Evolutionary conservation across 176 grass and related monocot genomes (phyloP).

Genomic region (Saccharum spontaneum): DNA sequence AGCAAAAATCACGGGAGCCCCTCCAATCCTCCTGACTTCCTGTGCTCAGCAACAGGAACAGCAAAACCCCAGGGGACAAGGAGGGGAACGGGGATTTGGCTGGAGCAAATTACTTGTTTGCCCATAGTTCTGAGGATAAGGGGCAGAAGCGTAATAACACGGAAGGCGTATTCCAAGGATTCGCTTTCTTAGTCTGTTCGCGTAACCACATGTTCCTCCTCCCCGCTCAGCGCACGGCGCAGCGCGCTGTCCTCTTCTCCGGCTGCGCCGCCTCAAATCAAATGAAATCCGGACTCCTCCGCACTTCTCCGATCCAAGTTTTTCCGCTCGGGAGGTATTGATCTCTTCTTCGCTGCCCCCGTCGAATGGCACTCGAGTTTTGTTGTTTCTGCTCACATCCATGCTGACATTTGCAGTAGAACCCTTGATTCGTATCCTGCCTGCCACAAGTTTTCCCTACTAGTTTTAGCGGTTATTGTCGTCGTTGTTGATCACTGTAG

Average conservation of each 20-base stretch:
- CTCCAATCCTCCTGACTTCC: not conserved
- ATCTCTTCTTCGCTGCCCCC: not conserved
- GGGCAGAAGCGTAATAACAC: not conserved
- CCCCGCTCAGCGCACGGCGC: not conserved
- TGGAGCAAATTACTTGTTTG: conserved; percentile 4
- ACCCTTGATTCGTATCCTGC: not conserved
- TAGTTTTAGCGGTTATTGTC: not conserved
- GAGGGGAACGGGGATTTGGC: too few species aligned
- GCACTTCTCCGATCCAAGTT: not conserved
- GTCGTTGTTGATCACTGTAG: not conserved
- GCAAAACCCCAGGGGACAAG: conserved; percentile 27
- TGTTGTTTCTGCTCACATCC: not conserved
- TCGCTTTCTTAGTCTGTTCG: not conserved
- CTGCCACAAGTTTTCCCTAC: not conserved
- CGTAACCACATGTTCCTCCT: not conserved
- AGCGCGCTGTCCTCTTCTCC: not conserved
- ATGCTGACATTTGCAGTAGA: not conserved
- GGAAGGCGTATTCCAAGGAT: fast-evolving
- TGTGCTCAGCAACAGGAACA: not conserved
- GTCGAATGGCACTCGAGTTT: not conserved
- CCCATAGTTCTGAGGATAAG: conserved; percentile 16
- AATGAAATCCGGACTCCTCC: not conserved
- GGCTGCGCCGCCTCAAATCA: not conserved
- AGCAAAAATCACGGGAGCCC: conserved; percentile 18
- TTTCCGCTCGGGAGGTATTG: not conserved